A percentile compares a stretch with the other conserved stretches of the same genome.
Evolutionary conservation across 352 stramenopile genomes (phyloP).

Genomic region (Ophiocytium majus): DNA sequence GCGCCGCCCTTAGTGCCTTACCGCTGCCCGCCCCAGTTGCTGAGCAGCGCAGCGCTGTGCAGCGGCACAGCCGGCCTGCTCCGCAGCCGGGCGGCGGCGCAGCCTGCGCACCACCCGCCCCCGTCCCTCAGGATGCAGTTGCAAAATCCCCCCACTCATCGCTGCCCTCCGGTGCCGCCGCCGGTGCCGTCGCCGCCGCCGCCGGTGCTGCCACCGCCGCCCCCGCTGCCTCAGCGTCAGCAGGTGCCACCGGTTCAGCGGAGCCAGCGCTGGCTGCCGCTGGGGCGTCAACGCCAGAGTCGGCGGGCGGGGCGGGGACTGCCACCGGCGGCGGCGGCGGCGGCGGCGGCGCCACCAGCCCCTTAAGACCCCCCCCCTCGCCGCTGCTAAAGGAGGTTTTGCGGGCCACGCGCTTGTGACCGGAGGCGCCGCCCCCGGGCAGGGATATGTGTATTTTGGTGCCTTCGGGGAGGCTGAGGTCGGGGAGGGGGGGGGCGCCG

Average conservation of each 20-base stretch:
- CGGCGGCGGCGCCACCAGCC: neutral
- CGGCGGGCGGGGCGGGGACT: neutral
- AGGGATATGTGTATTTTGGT: constrained; percentile 38
- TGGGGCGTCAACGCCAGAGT: neutral
- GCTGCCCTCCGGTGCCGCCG: neutral
- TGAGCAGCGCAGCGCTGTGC: neutral
- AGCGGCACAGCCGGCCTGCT: neutral
- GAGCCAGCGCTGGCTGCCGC: too few relatives aligned
- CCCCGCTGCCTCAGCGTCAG: neutral
- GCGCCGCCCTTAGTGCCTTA: too few relatives aligned
- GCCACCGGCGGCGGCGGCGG: neutral
- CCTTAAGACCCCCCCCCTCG: neutral
- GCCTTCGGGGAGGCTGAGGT: constrained; percentile 38
- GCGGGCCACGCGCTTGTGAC: neutral
- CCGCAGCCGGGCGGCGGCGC: too few relatives aligned
- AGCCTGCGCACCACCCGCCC: too few relatives aligned
- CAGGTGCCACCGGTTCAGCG: neutral
- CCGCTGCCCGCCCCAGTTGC: too few relatives aligned
- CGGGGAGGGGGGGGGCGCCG: constrained; percentile 5
- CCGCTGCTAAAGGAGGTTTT: neutral
- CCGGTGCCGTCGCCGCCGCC: neutral
- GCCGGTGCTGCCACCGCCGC: neutral
- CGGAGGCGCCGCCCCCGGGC: neutral
- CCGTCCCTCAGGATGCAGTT: neutral
- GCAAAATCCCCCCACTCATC: constrained; percentile 23